phyloP scores from a whole-genome alignment of 2,329 filamentous ascomycete genomes.

The Aspergillus pseudotamarii region DNA sequence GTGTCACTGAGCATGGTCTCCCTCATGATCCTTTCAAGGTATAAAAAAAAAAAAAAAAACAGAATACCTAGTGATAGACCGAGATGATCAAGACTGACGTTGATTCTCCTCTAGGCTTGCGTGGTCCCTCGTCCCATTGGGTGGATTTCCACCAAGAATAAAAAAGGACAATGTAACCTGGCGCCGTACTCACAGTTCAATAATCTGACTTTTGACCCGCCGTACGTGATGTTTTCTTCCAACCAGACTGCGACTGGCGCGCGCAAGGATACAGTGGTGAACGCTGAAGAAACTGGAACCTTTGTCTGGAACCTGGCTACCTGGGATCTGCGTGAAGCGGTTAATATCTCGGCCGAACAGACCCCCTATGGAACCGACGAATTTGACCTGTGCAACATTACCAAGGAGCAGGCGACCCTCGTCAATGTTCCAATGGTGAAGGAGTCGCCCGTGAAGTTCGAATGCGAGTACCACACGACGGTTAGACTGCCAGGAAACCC shows the following conservation, averaged over 20 bases:
- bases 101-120: constrained; percentile 39
- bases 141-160: constrained; percentile 62
- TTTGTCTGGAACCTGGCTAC: constrained; percentile 66
- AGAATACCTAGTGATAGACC: neutral
- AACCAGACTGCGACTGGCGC: constrained; percentile 54
- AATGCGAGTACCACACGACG: constrained; percentile 60
- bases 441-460: constrained; percentile 59
- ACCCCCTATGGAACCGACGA: constrained; percentile 56
- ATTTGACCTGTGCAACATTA: constrained; percentile 54
- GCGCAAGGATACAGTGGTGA: constrained; percentile 61
- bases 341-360: constrained; percentile 59
- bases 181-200: constrained; percentile 66
- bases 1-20: constrained; percentile 55
- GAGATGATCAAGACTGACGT: neutral
- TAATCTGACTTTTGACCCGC: constrained; percentile 65
- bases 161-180: constrained; percentile 54
- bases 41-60: too few relatives aligned
- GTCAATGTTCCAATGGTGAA: constrained; percentile 56
- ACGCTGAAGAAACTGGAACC: constrained; percentile 57
- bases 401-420: constrained; percentile 49
- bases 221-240: constrained; percentile 64
- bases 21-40: constrained; percentile 61
- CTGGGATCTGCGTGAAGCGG: constrained; percentile 56
- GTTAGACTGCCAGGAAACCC: constrained; percentile 59
- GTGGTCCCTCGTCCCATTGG: constrained; percentile 65